phyloP scores from a whole-genome alignment of 805 yeast species.

The Cyberlindnera mississippiensis region DNA sequence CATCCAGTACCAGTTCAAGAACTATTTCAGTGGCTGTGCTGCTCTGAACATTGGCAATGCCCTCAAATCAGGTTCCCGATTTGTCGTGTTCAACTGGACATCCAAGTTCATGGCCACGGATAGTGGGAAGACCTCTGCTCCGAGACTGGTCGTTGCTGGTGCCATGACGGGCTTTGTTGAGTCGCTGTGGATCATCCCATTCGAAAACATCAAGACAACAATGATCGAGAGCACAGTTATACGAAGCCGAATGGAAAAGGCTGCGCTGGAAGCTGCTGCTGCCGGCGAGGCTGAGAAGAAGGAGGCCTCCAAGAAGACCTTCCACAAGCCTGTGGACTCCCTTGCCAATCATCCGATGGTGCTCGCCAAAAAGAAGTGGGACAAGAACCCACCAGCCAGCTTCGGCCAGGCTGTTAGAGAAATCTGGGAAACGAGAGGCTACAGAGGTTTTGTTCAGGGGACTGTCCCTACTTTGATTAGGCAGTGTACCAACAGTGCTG shows the following conservation, averaged over 20 bases:
- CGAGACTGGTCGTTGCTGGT: conserved; percentile 81
- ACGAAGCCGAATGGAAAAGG: conserved; percentile 27
- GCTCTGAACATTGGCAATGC: conserved; percentile 74
- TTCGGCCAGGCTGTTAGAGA: conserved; percentile 53
- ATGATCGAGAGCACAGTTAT: conserved; percentile 67
- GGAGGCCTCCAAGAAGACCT: conserved; percentile 23
- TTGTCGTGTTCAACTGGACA: conserved; percentile 70
- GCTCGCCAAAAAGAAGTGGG: conserved; percentile 34
- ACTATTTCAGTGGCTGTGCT: conserved; percentile 57
- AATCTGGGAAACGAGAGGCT: conserved; percentile 69
- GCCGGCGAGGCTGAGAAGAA: conserved; percentile 1
- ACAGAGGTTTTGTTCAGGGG: conserved; percentile 78
- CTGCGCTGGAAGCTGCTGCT: conserved; percentile 12
- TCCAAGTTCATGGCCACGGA: conserved; percentile 62
- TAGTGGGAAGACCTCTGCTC: conserved; percentile 64
- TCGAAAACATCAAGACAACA: conserved; percentile 78
- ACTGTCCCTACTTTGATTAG: conserved; percentile 76
- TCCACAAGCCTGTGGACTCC: conserved; percentile 25
- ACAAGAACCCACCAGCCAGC: conserved; percentile 50
- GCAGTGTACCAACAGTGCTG: conserved; percentile 74
- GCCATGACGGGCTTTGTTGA: conserved; percentile 79
- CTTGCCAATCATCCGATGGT: conserved; percentile 28
- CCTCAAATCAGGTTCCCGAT: conserved; percentile 67
- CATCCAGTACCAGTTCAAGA: conserved; percentile 31
- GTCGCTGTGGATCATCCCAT: conserved; percentile 81